These are phyloP conservation scores for Solioccasus polychromus DNA, from an alignment of 768 basidiomycete genomes.

Conservation along the genomic window DNA sequence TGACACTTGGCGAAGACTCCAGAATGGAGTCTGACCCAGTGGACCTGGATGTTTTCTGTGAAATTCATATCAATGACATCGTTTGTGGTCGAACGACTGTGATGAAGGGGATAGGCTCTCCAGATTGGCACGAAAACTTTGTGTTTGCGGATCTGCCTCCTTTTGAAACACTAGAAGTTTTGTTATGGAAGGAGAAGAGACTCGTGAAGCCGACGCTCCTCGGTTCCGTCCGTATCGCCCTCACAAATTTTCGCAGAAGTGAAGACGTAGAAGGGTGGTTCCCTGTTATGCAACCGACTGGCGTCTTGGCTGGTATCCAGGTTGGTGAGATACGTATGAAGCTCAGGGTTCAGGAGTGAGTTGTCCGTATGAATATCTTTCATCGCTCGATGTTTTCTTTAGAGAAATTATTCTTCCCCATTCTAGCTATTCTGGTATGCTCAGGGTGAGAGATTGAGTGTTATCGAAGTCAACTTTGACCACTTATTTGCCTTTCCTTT, in stretches of 20 bases:
- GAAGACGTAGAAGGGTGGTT: slow-evolving; percentile 84
- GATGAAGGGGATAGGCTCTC: slow-evolving; percentile 60
- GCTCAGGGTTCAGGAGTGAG: slow-evolving; percentile 73
- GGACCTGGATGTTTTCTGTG: slow-evolving; percentile 75
- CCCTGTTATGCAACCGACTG: slow-evolving; percentile 58
- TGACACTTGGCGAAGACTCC: slow-evolving; percentile 31
- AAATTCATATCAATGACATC: slow-evolving; percentile 67
- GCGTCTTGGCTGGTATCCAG: slow-evolving; percentile 50
- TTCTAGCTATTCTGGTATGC: slow-evolving; percentile 55
- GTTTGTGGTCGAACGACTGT: slow-evolving; percentile 73
- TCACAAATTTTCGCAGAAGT: slow-evolving; percentile 70
- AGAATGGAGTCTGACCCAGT: slow-evolving; percentile 46
- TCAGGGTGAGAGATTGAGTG: slow-evolving; percentile 44
- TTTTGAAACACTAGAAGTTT: slow-evolving; percentile 66
- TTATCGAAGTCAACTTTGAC: neutral
- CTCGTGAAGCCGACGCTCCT: slow-evolving; percentile 51
- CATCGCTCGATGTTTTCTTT: slow-evolving; percentile 6
- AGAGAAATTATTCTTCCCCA: slow-evolving; percentile 82
- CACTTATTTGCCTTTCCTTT: neutral
- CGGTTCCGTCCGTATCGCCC: slow-evolving; percentile 61
- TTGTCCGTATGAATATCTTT: slow-evolving; percentile 8
- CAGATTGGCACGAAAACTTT: slow-evolving; percentile 85
- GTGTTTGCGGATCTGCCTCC: slow-evolving; percentile 73
- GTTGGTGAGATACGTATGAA: slow-evolving; percentile 76
- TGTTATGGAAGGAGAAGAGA: slow-evolving; percentile 69